Evolutionary conservation across 805 yeast genomes (phyloP).

Genomic region (Kodamaea sagamina): DNA sequence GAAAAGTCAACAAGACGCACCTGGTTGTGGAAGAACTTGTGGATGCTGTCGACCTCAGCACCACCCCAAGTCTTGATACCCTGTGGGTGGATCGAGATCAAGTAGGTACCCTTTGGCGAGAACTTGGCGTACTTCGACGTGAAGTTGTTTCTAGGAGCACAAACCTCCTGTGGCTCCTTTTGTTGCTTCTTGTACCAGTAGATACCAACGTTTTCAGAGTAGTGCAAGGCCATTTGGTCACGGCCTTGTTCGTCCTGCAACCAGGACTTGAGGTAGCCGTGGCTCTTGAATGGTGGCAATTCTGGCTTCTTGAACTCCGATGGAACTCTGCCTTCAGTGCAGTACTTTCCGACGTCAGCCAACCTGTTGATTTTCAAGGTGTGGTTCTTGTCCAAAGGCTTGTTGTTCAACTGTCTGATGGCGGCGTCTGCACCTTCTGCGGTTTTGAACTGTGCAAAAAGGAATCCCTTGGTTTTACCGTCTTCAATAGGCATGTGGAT

Average conservation of each 20-base stretch:
- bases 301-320: constrained; percentile 71
- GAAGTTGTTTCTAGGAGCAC: constrained; percentile 81
- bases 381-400: constrained; percentile 92
- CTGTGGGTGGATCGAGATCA: constrained; percentile 86
- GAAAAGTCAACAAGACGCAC: constrained; percentile 90
- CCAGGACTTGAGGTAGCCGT: constrained; percentile 88
- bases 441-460: constrained; percentile 78
- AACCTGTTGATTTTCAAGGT: constrained; percentile 81
- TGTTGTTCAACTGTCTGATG: constrained; percentile 77
- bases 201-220: constrained; percentile 77
- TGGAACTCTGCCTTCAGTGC: constrained; percentile 59
- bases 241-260: constrained; percentile 84
- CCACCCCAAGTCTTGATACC: constrained; percentile 99
- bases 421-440: constrained; percentile 73
- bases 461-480: constrained; percentile 82
- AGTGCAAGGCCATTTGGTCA: constrained; percentile 85
- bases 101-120: constrained; percentile 90
- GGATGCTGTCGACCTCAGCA: constrained; percentile 66
- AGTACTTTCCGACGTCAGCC: constrained; percentile 79
- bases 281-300: constrained; percentile 68
- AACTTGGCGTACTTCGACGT: constrained; percentile 85
- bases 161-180: constrained; percentile 70
- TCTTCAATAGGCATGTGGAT: constrained; percentile 79
- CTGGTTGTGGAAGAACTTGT: constrained; percentile 82
- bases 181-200: constrained; percentile 81